These are phyloP conservation scores for Haematococcus lacustris DNA, from an alignment of 139 green algal species.

Conservation along the genomic window DNA sequence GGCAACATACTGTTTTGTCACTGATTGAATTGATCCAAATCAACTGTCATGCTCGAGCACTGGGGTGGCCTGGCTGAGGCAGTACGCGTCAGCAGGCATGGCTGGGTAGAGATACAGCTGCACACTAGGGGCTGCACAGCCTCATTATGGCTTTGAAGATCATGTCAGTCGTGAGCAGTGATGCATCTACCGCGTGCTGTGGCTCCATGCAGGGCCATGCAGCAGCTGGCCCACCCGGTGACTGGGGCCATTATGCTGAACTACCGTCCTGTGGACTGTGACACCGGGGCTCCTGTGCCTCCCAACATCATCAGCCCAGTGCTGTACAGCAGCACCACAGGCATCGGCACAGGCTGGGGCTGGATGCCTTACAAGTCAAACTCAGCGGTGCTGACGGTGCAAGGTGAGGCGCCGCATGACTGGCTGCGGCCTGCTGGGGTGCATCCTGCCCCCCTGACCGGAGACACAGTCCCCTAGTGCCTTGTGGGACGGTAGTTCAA, in stretches of 20 bases:
- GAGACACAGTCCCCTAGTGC: too few species aligned
- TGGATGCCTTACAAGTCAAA: conserved; percentile 14
- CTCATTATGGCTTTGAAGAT: not conserved
- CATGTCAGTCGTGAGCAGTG: not conserved
- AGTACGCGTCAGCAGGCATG: too few species aligned
- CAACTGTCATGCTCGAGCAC: not conserved
- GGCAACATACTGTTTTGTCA: not conserved
- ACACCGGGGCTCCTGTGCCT: conserved; percentile 2
- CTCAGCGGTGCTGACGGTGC: not conserved
- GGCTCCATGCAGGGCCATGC: conserved; percentile 24
- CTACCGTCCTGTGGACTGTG: conserved; percentile 26
- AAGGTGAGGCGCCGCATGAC: too few species aligned
- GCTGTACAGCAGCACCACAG: conserved; percentile 14
- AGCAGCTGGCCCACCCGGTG: conserved; percentile 47
- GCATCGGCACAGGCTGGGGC: conserved; percentile 18
- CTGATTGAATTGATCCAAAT: not conserved
- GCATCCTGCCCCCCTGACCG: too few species aligned
- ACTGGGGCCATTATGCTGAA: conserved; percentile 23
- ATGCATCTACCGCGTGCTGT: not conserved
- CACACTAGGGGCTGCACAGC: not conserved
- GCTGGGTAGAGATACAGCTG: not conserved
- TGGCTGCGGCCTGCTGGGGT: too few species aligned
- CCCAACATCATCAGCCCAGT: conserved; percentile 12
- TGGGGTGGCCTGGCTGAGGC: too few species aligned
- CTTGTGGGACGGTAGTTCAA: too few species aligned